Evolutionary conservation across 352 stramenopile species (phyloP).

Genomic region (Phytophthora gonapodyides): DNA sequence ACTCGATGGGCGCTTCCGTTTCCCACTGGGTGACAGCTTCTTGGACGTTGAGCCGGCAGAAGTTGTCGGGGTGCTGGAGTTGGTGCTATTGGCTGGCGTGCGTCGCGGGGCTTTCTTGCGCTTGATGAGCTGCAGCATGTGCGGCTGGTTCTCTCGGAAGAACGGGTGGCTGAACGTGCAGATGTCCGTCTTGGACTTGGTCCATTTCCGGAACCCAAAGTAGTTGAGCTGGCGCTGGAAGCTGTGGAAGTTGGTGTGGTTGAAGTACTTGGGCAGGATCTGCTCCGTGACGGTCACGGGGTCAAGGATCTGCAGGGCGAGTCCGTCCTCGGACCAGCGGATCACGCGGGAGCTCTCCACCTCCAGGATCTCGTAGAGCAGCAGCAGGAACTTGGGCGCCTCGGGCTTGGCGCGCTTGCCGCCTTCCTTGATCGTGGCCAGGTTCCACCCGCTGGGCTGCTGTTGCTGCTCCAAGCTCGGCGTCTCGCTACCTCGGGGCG

Average conservation of each 20-base stretch:
- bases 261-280: conserved; percentile 94
- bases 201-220: conserved; percentile 92
- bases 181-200: conserved; percentile 84
- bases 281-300: conserved; percentile 64
- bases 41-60: conserved; percentile 28
- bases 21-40: conserved; percentile 50
- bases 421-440: conserved; percentile 43
- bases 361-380: conserved; percentile 81
- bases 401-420: conserved; percentile 50
- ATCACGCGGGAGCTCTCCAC: conserved; percentile 77
- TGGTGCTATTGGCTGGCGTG: conserved; percentile 21
- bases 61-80: conserved; percentile 5
- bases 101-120: conserved; percentile 75
- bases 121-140: conserved; percentile 80
- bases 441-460: conserved; percentile 28
- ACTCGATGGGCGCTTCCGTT: conserved; percentile 45
- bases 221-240: conserved; percentile 94
- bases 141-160: conserved; percentile 74
- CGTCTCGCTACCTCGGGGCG: neutral
- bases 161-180: conserved; percentile 87
- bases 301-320: conserved; percentile 80
- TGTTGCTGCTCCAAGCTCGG: conserved; percentile 5
- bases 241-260: conserved; percentile 92
- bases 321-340: conserved; percentile 72
- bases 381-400: conserved; percentile 82